phyloP scores from a whole-genome alignment of 768 basidiomycete genomes.

The Collybiopsis luxurians region DNA sequence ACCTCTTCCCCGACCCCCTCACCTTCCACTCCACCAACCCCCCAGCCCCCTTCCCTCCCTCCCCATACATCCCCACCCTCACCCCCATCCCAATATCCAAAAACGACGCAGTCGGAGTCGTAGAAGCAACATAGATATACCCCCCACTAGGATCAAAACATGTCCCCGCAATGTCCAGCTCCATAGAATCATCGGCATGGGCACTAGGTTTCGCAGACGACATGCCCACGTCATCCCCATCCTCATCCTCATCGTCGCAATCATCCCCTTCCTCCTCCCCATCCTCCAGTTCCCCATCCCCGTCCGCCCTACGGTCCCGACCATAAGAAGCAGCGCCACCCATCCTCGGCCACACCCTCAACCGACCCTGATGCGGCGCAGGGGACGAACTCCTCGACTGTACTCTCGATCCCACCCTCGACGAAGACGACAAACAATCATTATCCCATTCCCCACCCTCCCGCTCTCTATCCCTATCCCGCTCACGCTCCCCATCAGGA shows the following conservation, averaged over 20 bases:
- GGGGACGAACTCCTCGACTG: constrained; percentile 50
- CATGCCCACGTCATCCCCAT: constrained; percentile 4
- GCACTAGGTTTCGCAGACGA: not conserved
- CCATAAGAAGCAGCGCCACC: too few species aligned
- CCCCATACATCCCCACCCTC: constrained; percentile 24
- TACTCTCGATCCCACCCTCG: constrained; percentile 19
- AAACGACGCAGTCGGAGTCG: constrained; percentile 40
- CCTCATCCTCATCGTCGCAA: constrained; percentile 11
- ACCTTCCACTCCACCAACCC: constrained; percentile 74
- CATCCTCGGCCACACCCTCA: constrained; percentile 7
- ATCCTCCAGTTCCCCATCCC: not conserved
- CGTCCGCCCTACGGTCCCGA: too few species aligned
- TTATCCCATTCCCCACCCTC: constrained; percentile 37
- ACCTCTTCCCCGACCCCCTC: constrained; percentile 66
- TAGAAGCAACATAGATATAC: constrained; percentile 66
- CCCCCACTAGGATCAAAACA: constrained; percentile 73
- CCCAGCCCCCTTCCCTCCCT: not conserved
- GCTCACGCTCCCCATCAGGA: too few species aligned
- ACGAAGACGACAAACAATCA: constrained; percentile 48
- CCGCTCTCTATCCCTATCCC: too few species aligned
- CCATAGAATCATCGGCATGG: constrained; percentile 15
- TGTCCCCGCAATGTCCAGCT: constrained; percentile 63
- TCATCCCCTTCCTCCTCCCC: constrained; percentile 6
- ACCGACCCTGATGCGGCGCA: constrained; percentile 25
- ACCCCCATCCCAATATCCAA: constrained; percentile 70